Base-by-base conservation (phyloP, 192 early-diverging fungal species). In the Fimicolochytrium jonesii region DNA sequence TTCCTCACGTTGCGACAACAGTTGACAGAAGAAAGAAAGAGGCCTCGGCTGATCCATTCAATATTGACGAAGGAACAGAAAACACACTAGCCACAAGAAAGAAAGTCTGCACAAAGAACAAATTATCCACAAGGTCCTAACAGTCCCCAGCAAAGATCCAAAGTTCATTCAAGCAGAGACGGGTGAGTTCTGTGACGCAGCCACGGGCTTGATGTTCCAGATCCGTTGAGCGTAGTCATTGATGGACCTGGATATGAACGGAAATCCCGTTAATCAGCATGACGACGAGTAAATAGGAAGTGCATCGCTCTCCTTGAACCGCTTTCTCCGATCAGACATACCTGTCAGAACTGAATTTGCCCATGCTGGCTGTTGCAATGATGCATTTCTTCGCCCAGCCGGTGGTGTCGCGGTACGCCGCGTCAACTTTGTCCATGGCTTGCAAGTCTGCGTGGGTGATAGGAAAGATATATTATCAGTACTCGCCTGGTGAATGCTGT, bases 371-470 rank as follows among this genome's bases (percentile, higher is more conserved):
- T 26, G 92, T 89, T 31, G 90, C 92, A 47, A 85, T 77, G 61
- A 98, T 96, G 53, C 87, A 91, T 75, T 89, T 90, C 69, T 88
- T 88, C 45, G 88, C 78, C 96, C 96, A 98, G 45, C 77, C 81
- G 13, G 81, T 70, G 47, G 82, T 81, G 76, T 97, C 79, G 69
- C 87, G 83, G 81, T 87, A 98, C 1, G 88, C 87, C n/a, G 63
- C 79, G 71, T 98, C 95, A 37, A 94, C 89, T 6, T 79, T 70
- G 43, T 84, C 78, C 72, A 91, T 87, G 2, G 92, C 83, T 44
- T 90, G 66, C 37, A 92, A 75, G 64, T 91, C 71, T 78, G 33
- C 17, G 32, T 9, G 45, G 2, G 36, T 0, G 11, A 58, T 60
- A n/a, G 32, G n/a, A n/a, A n/a, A n/a, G n/a, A n/a, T n/a, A n/a